Evolutionary conservation across 495 filamentous ascomycete species (phyloP).

Genomic region (Amorphotheca resinae): DNA sequence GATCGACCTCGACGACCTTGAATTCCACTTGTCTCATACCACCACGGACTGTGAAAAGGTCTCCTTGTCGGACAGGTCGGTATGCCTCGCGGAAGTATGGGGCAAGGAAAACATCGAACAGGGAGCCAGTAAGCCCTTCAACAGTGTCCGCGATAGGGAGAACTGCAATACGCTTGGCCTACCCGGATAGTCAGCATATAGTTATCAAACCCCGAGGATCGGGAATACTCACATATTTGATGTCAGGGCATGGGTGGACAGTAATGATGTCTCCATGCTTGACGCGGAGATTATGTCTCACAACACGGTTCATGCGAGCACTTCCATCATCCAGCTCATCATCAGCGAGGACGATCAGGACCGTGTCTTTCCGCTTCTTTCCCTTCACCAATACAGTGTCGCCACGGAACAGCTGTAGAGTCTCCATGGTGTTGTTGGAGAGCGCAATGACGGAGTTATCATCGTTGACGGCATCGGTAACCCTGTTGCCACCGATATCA

Average conservation of each 20-base stretch:
- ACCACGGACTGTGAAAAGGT: conserved; percentile 92
- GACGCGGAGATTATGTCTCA: conserved; percentile 93
- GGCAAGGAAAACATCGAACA: conserved; percentile 98
- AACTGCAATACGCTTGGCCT: conserved; percentile 98
- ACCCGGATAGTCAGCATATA: conserved; percentile 18
- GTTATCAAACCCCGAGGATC: background rate
- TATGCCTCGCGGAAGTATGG: conserved; percentile 99
- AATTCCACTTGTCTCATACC: conserved; percentile 99
- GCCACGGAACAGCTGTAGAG: conserved; percentile 92
- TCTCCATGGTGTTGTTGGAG: conserved; percentile 98
- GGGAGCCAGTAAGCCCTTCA: conserved; percentile 89
- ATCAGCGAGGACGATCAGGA: conserved; percentile 91
- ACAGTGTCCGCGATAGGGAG: conserved; percentile 97
- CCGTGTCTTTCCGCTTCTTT: conserved; percentile 99
- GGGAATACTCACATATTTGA: conserved; percentile 81
- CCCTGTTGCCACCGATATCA: conserved; percentile 43
- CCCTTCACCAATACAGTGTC: conserved; percentile 96
- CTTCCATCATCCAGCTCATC: conserved; percentile 97
- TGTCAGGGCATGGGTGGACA: conserved; percentile 98
- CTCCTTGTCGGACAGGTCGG: conserved; percentile 88
- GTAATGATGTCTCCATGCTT: conserved; percentile 97
- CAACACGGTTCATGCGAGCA: conserved; percentile 93
- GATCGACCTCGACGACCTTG: conserved; percentile 97
- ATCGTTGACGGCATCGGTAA: conserved; percentile 96
- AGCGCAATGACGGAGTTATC: conserved; percentile 98